Conservation (phyloP, 2,329 filamentous ascomycete species). For the Pyricularia grisea region DNA sequence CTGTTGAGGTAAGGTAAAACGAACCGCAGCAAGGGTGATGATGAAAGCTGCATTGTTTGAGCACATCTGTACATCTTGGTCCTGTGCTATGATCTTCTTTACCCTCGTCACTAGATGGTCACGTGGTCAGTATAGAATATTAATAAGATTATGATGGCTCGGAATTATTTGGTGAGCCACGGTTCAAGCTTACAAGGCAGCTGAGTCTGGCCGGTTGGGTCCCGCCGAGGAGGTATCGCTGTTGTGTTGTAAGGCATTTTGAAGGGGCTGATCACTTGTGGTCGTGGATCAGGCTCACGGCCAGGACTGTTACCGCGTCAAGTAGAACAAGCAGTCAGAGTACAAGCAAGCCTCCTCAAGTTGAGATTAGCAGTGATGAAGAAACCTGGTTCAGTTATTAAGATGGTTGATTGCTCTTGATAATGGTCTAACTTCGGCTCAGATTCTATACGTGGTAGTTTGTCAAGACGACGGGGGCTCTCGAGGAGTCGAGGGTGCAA, state of each 20-base stretch:
- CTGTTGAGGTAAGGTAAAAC: not conserved
- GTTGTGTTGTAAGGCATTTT: conserved; percentile 85
- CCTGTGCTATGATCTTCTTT: conserved; percentile 87
- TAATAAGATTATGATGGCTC: not conserved
- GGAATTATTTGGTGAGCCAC: not conserved
- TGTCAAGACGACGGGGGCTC: not conserved
- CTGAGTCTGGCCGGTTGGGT: conserved; percentile 75
- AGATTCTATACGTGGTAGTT: not conserved
- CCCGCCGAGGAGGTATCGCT: conserved; percentile 68
- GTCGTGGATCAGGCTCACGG: not conserved
- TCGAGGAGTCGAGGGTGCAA: not conserved
- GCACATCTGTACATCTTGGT: conserved; percentile 76
- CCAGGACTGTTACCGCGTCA: not conserved
- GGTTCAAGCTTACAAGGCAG: conserved; percentile 59
- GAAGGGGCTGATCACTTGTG: not conserved
- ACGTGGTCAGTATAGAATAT: not conserved
- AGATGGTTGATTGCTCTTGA: not conserved
- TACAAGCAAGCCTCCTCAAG: not conserved
- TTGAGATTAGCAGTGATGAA: not conserved
- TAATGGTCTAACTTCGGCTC: not conserved
- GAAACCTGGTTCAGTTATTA: not conserved
- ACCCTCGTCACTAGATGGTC: conserved; percentile 70
- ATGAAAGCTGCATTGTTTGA: conserved; percentile 93
- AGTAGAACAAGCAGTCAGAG: not conserved
- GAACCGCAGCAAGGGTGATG: conserved; percentile 78